Base-by-base conservation (phyloP, 345 rosid genomes). In the Ailanthus altissimus region DNA sequence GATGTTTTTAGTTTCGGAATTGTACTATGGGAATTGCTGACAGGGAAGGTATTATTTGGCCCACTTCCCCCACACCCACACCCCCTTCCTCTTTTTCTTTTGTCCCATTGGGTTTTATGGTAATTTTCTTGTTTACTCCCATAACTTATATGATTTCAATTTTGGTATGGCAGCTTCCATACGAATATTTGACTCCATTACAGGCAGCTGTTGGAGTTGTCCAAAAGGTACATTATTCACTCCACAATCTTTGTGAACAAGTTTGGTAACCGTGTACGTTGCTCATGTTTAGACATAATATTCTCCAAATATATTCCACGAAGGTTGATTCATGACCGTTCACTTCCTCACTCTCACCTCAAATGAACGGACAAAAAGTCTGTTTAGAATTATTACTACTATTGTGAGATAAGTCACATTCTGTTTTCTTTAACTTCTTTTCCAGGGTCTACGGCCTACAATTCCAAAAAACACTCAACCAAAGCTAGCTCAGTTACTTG, bases 131-230 rank as follows among this genome's bases (percentile, higher is more conserved):
- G 62, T 67, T 76, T 38, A 23, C 46, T 62, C 45, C 47, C 47
- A 42, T 11, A 51, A 51, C 7, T 65, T 42, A 43, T 5, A 5
- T 16, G 10, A 10, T 80, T 70, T 6, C 40, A 6, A 81, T 50
- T 75, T 85, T 81, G 79, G 70, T 75, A 79, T 87, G 46, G 36
- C 93, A 93, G 98, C 90, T 93, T 85, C 99, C 99, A 50, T 89
- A 96, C 10, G 99, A 93, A 77, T 90, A 84, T 86, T 78, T 93
- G 81, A 96, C 99, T 76, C 99, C 99, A 56, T 84, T 93, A 82
- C 97, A 96, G 82, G 99, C 99, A 61, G 99, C 99, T 8, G 94
- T 96, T 73, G 98, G 97, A 56, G 99, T 92, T 58, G 99, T 96
- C 79, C 98, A 96, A 79, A 93, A 93, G 98, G 99, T 95, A 87